Percentiles rank a stretch among this genome's conserved stretches.
Conservation (phyloP, 345 rosid genomes). For the Eucalyptus urophylla region DNA sequence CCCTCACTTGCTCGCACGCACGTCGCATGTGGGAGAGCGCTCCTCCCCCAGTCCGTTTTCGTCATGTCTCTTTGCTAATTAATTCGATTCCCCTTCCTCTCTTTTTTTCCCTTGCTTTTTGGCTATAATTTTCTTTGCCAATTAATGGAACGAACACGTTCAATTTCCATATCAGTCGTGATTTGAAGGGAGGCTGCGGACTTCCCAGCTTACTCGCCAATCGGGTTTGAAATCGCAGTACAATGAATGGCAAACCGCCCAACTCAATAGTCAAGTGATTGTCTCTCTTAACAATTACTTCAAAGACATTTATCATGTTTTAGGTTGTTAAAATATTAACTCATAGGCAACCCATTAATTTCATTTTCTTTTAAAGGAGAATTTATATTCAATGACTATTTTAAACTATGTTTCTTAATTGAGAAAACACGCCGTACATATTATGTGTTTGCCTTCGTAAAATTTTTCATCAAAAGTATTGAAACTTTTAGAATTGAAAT, state of each 20-base stretch:
- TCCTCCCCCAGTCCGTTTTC: background rate
- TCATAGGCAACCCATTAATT: background rate
- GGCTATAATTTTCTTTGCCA: background rate
- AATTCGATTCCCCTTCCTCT: background rate
- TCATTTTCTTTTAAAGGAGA: background rate
- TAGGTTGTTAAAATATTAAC: background rate
- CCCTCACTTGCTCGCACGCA: background rate
- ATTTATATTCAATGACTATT: background rate
- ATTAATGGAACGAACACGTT: background rate
- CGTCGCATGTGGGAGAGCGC: background rate
- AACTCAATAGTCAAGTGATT: background rate
- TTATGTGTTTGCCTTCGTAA: rapidly evolving
- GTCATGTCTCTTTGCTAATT: background rate
- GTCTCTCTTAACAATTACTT: background rate
- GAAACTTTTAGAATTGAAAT: background rate
- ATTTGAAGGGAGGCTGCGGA: background rate
- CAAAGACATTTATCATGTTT: background rate
- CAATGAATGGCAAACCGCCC: too few relatives aligned
- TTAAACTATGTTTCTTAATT: background rate
- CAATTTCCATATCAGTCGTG: background rate
- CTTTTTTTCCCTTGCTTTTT: background rate
- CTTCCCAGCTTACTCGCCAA: background rate
- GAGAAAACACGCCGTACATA: background rate
- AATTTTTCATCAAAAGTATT: too few relatives aligned
- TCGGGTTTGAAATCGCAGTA: background rate